phyloP scores from a whole-genome alignment of 768 basidiomycete genomes.

The Mycena polygramma region DNA sequence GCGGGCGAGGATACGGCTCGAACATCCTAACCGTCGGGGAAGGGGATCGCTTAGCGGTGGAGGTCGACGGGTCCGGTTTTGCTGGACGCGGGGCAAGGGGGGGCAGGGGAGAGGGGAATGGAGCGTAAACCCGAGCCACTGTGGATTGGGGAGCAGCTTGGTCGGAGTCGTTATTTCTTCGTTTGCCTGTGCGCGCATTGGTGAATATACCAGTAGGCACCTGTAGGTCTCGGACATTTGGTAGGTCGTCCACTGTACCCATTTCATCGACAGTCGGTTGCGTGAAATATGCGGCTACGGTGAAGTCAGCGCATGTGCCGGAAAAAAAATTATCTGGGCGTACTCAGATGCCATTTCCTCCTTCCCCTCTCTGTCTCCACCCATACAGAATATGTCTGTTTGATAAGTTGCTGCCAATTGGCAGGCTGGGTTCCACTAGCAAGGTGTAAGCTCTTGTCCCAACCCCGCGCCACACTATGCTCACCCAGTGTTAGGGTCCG shows the following conservation, averaged over 20 bases:
- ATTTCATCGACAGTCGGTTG: slow-evolving; percentile 80
- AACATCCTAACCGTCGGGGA: slow-evolving; percentile 30
- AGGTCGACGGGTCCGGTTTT: background rate
- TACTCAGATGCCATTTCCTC: slow-evolving; percentile 89
- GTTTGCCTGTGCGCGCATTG: slow-evolving; percentile 73
- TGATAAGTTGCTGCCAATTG: slow-evolving; percentile 79
- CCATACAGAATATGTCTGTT: slow-evolving; percentile 90
- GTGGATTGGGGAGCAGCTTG: slow-evolving; percentile 29
- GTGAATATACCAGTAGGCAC: slow-evolving; percentile 79
- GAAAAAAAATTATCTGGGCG: slow-evolving; percentile 42
- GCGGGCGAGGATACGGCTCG: slow-evolving; percentile 30
- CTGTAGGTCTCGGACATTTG: slow-evolving; percentile 66
- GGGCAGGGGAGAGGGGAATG: slow-evolving; percentile 30
- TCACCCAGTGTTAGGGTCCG: slow-evolving; percentile 60
- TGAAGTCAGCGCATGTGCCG: background rate
- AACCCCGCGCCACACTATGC: slow-evolving; percentile 29
- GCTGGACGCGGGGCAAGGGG: slow-evolving; percentile 26
- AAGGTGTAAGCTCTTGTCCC: slow-evolving; percentile 32
- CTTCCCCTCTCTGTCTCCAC: slow-evolving; percentile 72
- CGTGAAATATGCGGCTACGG: slow-evolving; percentile 84
- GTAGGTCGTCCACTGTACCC: slow-evolving; percentile 78
- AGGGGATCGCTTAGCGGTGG: background rate
- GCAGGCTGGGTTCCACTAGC: slow-evolving; percentile 63
- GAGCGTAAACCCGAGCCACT: slow-evolving; percentile 43
- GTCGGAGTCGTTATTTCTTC: slow-evolving; percentile 59